Base-by-base conservation (phyloP, 495 filamentous ascomycete species). In the Talaromyces borbonicus region DNA sequence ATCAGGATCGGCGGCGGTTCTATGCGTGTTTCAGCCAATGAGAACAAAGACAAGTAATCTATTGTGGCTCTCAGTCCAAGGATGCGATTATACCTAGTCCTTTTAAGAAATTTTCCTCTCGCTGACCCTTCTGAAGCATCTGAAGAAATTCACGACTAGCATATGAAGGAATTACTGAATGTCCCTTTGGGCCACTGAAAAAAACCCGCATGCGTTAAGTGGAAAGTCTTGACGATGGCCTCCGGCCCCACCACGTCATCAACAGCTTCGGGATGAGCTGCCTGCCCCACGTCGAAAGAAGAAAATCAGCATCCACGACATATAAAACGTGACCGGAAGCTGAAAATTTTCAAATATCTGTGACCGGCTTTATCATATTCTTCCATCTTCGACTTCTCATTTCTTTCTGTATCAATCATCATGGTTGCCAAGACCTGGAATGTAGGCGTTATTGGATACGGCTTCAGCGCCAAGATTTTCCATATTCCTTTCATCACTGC, bases 381-480 rank as follows among this genome's bases (percentile, higher is more conserved):
- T 14, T 22, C 35, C 18, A 36, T 2, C 18, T 9, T 5, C 11
- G 16, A 41, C 0, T 14, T 25, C 6, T 26, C 6, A 0, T 20
- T 39, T 26, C 26, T 4, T 19, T 25, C n/a, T 24, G 16, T 16
- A 16, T 26, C 14, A 1, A n/a, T 26, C 23, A 65, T 24, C 23
- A 77, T 74, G 73, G 50, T 66, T 36, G 51, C 65, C 46, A 73
- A 71, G 57, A 61, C 61, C 18, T 75, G 61, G 55, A 83, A 83
- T 49, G 67, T 78, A 51, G 76, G 69, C 45, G 54, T 84, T 38
- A 65, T 84, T 49, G 80, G 80, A 51, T 84, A 83, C 58, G 80
- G 87, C 57, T 68, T 90, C 65, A 90, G 87, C 33, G 87, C 88
- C 52, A 90, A 90, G 55, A 65, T 83, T 64, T 93, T 93, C 69